phyloP scores from a whole-genome alignment of 352 stramenopile genomes.

The Pythium aristosporum region DNA sequence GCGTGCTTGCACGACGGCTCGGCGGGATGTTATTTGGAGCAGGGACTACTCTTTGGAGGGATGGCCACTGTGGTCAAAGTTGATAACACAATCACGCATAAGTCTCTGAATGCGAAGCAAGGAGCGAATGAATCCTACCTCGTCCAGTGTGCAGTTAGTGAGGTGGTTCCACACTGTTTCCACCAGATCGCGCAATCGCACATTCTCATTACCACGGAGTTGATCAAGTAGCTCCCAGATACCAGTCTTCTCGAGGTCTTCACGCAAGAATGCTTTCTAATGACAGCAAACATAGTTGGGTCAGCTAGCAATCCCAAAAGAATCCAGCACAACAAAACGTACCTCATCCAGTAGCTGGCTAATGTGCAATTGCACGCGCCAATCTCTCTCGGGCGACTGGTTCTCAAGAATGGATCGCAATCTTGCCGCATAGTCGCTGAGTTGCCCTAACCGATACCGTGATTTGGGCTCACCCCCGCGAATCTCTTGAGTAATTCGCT shows the following conservation, averaged over 20 bases:
- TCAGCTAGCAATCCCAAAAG: background rate
- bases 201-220: background rate
- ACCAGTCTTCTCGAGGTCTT: conserved; percentile 8
- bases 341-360: conserved; percentile 20
- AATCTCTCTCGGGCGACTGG: background rate
- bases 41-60: conserved; percentile 1
- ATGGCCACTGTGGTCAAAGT: conserved; percentile 5
- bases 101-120: background rate
- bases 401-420: background rate
- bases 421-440: conserved; percentile 1
- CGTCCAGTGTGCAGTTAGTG: conserved; percentile 21
- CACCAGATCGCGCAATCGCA: conserved; percentile 1
- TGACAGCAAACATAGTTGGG: background rate
- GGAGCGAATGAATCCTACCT: conserved; percentile 1
- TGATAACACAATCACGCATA: background rate
- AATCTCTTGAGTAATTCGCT: background rate
- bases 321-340: background rate
- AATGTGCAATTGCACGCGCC: conserved; percentile 8
- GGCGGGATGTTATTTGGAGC: background rate
- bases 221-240: conserved; percentile 10
- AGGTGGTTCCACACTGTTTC: conserved; percentile 12
- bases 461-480: background rate
- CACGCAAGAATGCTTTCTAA: conserved; percentile 25
- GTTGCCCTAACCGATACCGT: conserved; percentile 8
- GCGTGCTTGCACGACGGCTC: conserved; percentile 7